These are phyloP conservation scores for Plasmodium ovale DNA, from an alignment of 169 alveolate genomes.

Conservation along the genomic window DNA sequence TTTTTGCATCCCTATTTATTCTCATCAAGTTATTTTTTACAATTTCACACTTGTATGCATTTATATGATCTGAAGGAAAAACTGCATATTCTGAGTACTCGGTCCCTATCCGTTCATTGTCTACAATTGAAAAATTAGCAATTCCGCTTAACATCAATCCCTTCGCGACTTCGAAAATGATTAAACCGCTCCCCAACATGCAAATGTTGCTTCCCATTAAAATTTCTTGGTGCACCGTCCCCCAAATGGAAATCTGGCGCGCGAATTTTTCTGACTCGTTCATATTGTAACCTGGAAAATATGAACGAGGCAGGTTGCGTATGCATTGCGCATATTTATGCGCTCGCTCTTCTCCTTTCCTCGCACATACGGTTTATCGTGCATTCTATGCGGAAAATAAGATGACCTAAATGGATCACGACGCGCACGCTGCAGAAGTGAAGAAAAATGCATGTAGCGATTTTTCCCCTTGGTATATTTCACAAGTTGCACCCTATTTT, in stretches of 20 bases:
- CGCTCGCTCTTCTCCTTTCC: neutral
- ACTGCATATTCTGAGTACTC: slow-evolving; percentile 18
- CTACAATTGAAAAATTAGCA: slow-evolving; percentile 18
- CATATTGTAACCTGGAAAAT: slow-evolving; percentile 3
- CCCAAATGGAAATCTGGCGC: slow-evolving; percentile 57
- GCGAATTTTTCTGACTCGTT: slow-evolving; percentile 10
- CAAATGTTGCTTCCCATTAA: slow-evolving; percentile 26
- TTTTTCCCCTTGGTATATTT: too few species aligned
- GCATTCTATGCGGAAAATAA: too few species aligned
- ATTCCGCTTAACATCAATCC: slow-evolving; percentile 48
- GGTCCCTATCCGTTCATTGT: slow-evolving; percentile 1
- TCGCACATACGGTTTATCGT: too few species aligned
- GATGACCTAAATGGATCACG: too few species aligned
- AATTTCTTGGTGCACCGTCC: slow-evolving; percentile 47
- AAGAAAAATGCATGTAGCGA: too few species aligned
- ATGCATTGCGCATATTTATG: neutral
- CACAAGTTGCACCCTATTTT: too few species aligned
- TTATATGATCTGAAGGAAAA: neutral
- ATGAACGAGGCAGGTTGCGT: neutral
- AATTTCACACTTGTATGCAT: slow-evolving; percentile 32
- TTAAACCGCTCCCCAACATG: slow-evolving; percentile 28
- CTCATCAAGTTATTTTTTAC: slow-evolving; percentile 17
- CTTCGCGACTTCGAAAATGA: slow-evolving; percentile 26
- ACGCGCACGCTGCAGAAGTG: too few species aligned
- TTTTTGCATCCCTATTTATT: slow-evolving; percentile 28